Evolutionary conservation across 805 yeast genomes (phyloP), one percentile per base, ranked within the genome.

Genomic region (Cyberlindnera euphorbiae): DNA sequence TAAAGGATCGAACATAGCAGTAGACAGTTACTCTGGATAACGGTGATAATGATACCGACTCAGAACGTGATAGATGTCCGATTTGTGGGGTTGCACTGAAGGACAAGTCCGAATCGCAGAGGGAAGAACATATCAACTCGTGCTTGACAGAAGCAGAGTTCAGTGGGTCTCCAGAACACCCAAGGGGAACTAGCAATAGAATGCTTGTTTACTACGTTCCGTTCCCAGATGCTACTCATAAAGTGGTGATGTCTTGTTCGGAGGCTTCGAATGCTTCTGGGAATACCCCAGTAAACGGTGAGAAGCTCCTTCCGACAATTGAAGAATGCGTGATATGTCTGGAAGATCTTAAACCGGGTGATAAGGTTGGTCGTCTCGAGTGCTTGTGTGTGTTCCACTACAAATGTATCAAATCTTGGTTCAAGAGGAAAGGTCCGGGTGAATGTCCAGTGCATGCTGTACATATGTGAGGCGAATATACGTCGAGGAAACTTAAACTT

Each of bases 321-420:
- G 75, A 76, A 32, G 97, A 93, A 58, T 93, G 99, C 58, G 90
- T 87, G 12, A 90, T 93, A 17, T 93, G 99, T 54, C 75, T 90
- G 44, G 98, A 93, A 56, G 95, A 85, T 14, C 76, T 89, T 56
- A 62, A 64, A 32, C 85, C 89, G 0, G 95, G 95, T 2, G 93
- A 88, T 37, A 82, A 81, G 52, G 90, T 93, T 13, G 97, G 95
- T 0, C 65, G 99, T 28, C 62, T 93, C 40, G 97, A 90, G 58
- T 93, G 99, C 57, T 67, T 93, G 11, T 93, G 99, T 56, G 86
- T 89, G 24, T 93, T 87, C 59, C 99, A 93, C 53, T 88, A 88
- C 56, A 66, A 73, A 45, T 93, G 98, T 60, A 93, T 93, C 46
- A 79, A 82, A 56, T 79, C 77, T 38, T 93, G 99, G 99, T 86